Evolutionary conservation across 208 protist species (phyloP).

Genomic region (Novymonas esmeraldas): DNA sequence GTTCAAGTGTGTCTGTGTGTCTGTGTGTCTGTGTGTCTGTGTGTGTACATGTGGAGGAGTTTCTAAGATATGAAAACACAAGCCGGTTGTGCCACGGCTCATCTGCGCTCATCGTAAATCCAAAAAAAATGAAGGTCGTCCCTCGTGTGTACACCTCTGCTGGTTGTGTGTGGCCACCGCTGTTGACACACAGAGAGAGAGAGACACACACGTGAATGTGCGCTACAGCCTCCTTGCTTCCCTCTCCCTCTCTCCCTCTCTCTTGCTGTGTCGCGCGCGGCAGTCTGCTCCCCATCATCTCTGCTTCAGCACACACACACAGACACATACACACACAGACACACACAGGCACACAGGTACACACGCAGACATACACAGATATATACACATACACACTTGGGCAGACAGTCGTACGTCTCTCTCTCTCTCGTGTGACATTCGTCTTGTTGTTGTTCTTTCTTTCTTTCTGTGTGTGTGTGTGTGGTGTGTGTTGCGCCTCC

Average conservation of each 20-base stretch:
- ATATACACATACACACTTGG: neutral
- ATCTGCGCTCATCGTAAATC: too few relatives aligned
- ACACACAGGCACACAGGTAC: too few relatives aligned
- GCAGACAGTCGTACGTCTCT: neutral
- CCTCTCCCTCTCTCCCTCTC: conserved; percentile 2
- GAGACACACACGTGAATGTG: neutral
- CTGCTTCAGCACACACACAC: too few relatives aligned
- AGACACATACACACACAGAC: too few relatives aligned
- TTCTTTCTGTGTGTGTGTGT: neutral
- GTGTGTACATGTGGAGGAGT: neutral
- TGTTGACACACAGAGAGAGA: neutral
- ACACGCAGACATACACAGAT: too few relatives aligned
- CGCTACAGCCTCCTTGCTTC: too few relatives aligned
- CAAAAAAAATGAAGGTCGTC: too few relatives aligned
- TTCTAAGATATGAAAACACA: too few relatives aligned
- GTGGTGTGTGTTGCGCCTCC: neutral
- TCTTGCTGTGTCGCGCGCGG: neutral
- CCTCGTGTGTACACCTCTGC: too few relatives aligned
- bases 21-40: conserved; percentile 1
- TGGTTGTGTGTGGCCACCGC: neutral
- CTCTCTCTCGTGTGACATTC: neutral
- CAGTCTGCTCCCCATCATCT: too few relatives aligned
- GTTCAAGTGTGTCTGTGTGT: conserved; percentile 5
- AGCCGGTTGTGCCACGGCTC: too few relatives aligned
- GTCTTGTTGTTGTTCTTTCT: conserved; percentile 3